These are phyloP conservation scores for Paragyromitra xinjiangensis DNA, from an alignment of 495 filamentous ascomycete species.

Conservation along the genomic window DNA sequence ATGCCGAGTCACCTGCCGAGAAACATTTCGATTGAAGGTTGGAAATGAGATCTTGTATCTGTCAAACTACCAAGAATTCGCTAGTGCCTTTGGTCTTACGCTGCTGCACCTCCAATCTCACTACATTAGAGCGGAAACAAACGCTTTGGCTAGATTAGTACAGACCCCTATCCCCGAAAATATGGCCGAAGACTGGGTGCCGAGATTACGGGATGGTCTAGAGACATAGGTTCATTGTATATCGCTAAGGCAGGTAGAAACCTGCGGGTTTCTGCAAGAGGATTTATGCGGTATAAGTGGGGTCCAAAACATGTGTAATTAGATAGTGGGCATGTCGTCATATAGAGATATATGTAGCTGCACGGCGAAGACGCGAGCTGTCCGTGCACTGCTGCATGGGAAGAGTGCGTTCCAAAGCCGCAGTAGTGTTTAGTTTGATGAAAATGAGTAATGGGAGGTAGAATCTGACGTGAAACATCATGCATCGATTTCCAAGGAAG, in stretches of 20 bases:
- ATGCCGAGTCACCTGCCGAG: background rate
- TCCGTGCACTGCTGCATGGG: background rate
- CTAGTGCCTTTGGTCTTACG: background rate
- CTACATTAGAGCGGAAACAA: background rate
- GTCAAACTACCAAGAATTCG: background rate
- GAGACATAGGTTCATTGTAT: background rate
- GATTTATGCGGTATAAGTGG: background rate
- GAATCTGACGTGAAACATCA: no score
- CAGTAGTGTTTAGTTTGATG: background rate
- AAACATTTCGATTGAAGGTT: background rate
- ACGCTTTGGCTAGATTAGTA: background rate
- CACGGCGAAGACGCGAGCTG: background rate
- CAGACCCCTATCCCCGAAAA: background rate
- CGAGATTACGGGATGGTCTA: constrained; percentile 29
- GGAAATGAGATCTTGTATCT: background rate
- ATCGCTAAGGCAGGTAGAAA: background rate
- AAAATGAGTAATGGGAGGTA: background rate
- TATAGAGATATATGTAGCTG: background rate
- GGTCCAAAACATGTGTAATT: background rate
- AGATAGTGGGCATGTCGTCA: background rate
- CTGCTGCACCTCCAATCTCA: background rate
- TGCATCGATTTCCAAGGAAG: no score
- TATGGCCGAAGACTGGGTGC: constrained; percentile 10
- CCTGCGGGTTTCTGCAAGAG: background rate
- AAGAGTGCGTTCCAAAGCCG: background rate